These are phyloP conservation scores for Coemansia sp. DNA, from an alignment of 192 early-diverging fungal genomes.

Conservation along the genomic window DNA sequence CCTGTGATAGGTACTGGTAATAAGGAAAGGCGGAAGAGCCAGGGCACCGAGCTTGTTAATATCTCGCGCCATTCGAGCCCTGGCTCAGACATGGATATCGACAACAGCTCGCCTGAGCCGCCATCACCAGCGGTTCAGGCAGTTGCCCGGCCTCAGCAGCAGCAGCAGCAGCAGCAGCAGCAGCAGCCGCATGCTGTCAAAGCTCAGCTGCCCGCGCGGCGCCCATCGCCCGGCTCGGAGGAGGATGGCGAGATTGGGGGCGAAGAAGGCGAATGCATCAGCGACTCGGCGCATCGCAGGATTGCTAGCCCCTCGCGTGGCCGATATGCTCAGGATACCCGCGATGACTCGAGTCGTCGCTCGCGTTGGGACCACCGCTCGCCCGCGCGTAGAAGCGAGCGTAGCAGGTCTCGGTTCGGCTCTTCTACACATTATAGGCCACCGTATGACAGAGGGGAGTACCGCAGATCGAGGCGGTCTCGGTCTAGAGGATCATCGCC, in stretches of 20 bases:
- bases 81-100: slow-evolving; percentile 46
- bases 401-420: slow-evolving; percentile 11
- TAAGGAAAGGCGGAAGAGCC: not conserved
- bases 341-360: not conserved
- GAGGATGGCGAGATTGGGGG: slow-evolving; percentile 50
- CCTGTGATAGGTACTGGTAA: not conserved
- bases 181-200: not conserved
- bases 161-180: not conserved
- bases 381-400: slow-evolving; percentile 3
- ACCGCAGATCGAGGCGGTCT: slow-evolving; percentile 16
- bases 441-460: slow-evolving; percentile 14
- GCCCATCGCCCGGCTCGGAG: slow-evolving; percentile 6
- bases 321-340: not conserved
- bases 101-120: slow-evolving; percentile 13
- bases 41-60: not conserved
- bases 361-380: not conserved
- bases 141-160: not conserved
- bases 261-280: slow-evolving; percentile 32
- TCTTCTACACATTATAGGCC: not conserved
- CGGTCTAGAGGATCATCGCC: slow-evolving; percentile 12
- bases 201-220: not conserved
- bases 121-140: not conserved
- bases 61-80: not conserved
- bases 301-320: not conserved
- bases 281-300: not conserved